These are phyloP conservation scores for Pelargonium australe DNA, from an alignment of 441 rosid species.

Conservation along the genomic window DNA sequence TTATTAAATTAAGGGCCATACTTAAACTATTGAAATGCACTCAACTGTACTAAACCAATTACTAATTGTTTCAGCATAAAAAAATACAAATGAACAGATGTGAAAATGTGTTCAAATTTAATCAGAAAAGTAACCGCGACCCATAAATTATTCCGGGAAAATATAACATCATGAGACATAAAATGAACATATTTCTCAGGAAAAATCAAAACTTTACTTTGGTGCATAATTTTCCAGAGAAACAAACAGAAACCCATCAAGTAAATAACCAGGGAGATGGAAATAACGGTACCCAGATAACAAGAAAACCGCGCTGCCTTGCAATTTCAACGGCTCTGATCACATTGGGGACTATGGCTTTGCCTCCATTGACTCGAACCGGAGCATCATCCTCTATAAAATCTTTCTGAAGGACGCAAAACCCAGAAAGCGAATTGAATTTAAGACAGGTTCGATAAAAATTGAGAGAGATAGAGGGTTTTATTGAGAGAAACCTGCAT, in stretches of 20 bases:
- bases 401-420: conserved; percentile 43
- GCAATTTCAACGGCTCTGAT: conserved; percentile 61
- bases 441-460: background rate
- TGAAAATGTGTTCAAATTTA: background rate
- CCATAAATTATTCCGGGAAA: background rate
- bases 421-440: conserved; percentile 3
- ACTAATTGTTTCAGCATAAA: background rate
- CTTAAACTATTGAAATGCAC: too few relatives aligned
- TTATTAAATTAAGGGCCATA: too few relatives aligned
- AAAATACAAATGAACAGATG: background rate
- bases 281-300: conserved; percentile 43
- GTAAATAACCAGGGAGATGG: background rate
- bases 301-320: conserved; percentile 57
- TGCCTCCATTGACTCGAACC: conserved; percentile 52
- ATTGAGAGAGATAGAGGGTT: background rate
- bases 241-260: conserved; percentile 15
- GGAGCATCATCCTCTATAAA: conserved; percentile 48
- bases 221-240: conserved; percentile 7
- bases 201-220: background rate
- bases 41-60: too few relatives aligned
- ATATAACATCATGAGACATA: background rate
- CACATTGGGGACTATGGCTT: conserved; percentile 60
- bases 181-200: background rate
- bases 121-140: background rate
- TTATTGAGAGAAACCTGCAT: conserved; percentile 56